Percentiles rank a stretch among this genome's conserved stretches.
Evolutionary conservation across 345 rosid species (phyloP).

Genomic region (Ceriops zippeliana): DNA sequence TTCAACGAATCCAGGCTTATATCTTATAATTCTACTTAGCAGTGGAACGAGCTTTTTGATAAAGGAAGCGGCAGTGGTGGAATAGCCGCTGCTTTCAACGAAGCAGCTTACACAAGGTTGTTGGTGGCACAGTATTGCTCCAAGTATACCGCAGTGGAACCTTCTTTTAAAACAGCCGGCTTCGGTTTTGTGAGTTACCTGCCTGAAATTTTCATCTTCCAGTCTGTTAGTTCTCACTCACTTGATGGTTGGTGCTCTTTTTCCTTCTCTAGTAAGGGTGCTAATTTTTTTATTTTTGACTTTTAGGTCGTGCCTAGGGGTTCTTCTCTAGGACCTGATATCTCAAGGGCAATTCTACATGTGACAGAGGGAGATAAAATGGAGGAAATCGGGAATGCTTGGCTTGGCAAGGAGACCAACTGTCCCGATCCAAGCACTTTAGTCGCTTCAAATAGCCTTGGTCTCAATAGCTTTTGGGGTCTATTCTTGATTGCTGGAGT

Average conservation of each 20-base stretch:
- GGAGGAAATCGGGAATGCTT: not conserved
- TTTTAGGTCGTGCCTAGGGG: slow-evolving; percentile 11
- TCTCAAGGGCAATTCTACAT: slow-evolving; percentile 15
- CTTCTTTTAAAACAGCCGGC: slow-evolving; percentile 26
- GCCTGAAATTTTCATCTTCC: not conserved
- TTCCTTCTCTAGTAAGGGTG: not conserved
- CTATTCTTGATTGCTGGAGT: slow-evolving; percentile 18
- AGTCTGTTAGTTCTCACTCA: not conserved
- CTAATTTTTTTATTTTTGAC: not conserved
- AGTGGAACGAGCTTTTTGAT: slow-evolving; percentile 24
- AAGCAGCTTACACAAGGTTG: slow-evolving; percentile 23
- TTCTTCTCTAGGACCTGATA: slow-evolving; percentile 10
- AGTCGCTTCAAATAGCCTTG: slow-evolving; percentile 2
- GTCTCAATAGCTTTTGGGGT: slow-evolving; percentile 19
- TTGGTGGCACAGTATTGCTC: slow-evolving; percentile 22
- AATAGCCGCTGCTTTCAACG: slow-evolving; percentile 37
- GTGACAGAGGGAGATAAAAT: slow-evolving; percentile 14
- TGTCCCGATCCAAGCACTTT: slow-evolving; percentile 3
- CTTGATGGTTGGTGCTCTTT: not conserved
- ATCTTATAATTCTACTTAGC: slow-evolving; percentile 9
- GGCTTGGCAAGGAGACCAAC: slow-evolving; percentile 1
- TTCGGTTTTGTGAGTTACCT: slow-evolving; percentile 35
- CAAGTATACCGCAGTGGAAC: slow-evolving; percentile 23
- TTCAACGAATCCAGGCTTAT: slow-evolving; percentile 15
- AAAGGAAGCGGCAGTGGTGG: slow-evolving; percentile 28